Evolutionary conservation across 495 filamentous ascomycete species (phyloP), one percentile per base, ranked within the genome.

Genomic region (Platismatia glauca): DNA sequence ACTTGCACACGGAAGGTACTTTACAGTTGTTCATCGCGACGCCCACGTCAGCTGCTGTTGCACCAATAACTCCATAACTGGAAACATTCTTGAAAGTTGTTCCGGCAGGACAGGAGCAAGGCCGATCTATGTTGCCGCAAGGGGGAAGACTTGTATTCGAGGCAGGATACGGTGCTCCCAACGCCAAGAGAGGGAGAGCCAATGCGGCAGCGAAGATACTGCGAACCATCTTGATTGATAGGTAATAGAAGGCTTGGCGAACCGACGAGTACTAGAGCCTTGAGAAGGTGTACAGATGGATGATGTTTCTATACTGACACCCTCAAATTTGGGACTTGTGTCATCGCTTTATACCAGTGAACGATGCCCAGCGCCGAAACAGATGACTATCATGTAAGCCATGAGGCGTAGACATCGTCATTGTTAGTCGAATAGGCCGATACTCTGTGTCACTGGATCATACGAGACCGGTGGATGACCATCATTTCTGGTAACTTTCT

Each of bases 41-140:
- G 16, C 24, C 46, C 29, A 22, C 24, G 43, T 60, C 58, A 16
- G 22, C 39, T 38, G 58, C 58, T 7, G n/a, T 52, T 16, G 58
- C 58, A 4, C 58, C 58, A 18, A 60, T 53, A 27, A 37, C 43
- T 22, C 33, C 58, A n/a, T 60, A 52, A 31, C 33, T 60, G 22
- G 44, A 52, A 7, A 46, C 20, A 6, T 53, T 60, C 31, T 9
- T 46, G 31, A 50, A 52, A 16, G 43, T 52, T 52, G 58, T n/a
- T 18, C 44, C 58, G 3, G 58, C 44, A 18, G 58, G 58, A 9
- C 44, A 60, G 12, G 58, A 60, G 22, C 58, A 60, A 9, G 58
- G 59, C 24, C 24, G 59, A n/a, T 3, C 4, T 7, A 61, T 38
- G 35, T 61, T 38, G n/a, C 59, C 33, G 48, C 59, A 61, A 31